phyloP scores from a whole-genome alignment of 2,329 filamentous ascomycete species.

The Pyricularia sp. region DNA sequence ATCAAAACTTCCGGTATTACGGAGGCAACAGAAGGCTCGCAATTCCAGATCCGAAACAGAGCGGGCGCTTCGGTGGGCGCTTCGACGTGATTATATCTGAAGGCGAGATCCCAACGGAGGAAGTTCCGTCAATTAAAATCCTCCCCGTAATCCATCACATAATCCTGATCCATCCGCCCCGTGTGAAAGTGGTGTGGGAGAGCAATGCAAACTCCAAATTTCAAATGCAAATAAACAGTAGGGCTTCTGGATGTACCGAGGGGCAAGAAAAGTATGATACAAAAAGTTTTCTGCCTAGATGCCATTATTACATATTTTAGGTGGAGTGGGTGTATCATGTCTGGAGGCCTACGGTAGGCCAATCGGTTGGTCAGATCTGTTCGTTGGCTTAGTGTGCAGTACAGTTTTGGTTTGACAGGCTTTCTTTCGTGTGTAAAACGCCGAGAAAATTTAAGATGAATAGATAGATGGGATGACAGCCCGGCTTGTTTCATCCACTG shows the following conservation, averaged over 20 bases:
- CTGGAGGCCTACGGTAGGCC: background rate
- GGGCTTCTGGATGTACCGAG: background rate
- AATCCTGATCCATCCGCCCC: background rate
- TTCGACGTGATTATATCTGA: background rate
- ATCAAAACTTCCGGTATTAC: background rate
- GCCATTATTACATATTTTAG: background rate
- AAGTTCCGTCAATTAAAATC: background rate
- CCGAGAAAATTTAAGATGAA: background rate
- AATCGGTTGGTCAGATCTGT: background rate
- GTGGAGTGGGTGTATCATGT: background rate
- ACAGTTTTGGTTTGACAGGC: background rate
- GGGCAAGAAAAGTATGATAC: background rate
- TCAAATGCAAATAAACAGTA: background rate
- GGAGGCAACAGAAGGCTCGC: too few species aligned
- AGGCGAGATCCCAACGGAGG: background rate
- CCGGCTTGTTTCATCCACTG: background rate
- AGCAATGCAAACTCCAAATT: background rate
- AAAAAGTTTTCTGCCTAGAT: background rate
- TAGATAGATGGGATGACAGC: background rate
- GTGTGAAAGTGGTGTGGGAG: background rate
- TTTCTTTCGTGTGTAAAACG: background rate
- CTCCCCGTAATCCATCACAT: background rate
- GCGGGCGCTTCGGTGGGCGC: background rate
- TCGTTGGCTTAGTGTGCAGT: background rate
- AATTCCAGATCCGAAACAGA: background rate